Evolutionary conservation across 441 rosid genomes (phyloP), one percentile per base, ranked within the genome.

Genomic region (Oxalis stricta): DNA sequence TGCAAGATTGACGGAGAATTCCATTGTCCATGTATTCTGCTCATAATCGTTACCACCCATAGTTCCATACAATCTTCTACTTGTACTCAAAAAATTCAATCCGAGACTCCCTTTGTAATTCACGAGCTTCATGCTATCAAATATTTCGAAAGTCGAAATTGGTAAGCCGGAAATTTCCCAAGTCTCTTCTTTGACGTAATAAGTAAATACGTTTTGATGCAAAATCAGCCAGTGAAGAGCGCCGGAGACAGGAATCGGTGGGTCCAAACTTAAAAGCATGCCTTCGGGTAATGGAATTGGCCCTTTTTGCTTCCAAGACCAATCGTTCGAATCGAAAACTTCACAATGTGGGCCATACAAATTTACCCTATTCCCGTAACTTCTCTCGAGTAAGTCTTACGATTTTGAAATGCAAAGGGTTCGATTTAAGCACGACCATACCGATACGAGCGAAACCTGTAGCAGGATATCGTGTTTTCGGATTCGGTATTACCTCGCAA

Each of bases 41-140:
- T 18, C 13, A n/a, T 39, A 38, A 2, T 44, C 9, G 37, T 31
- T 54, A 49, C 17, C 1, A 50, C 36, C 67, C 58, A 41, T 23
- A 56, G 19, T 0, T 56, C 67, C 30, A 53, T 22, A 10, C 7
- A 48, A 1, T 18, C 11, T 0, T 18, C 29, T 21, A 5, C n/a
- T n/a, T n/a, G n/a, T 5, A 5, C 19, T 11, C 7, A 2, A 21
- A 18, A 18, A 24, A 0, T 35, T 17, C 2, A 62, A 2, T 0
- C 26, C 62, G 18, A 56, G 58, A 35, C 46, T 61, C 22, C 62
- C 50, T 24, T 51, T 46, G 11, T 45, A 47, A 7, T 18, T 30
- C 3, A 38, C 18, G 3, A 50, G 46, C n/a, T 10, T 18, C 5
- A 6, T 22, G 18, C 18, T 21, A 11, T 5, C 14, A 11, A 15